These are phyloP conservation scores for Fraxinus paxiana DNA, from an alignment of 305 asterid species.

Conservation along the genomic window DNA sequence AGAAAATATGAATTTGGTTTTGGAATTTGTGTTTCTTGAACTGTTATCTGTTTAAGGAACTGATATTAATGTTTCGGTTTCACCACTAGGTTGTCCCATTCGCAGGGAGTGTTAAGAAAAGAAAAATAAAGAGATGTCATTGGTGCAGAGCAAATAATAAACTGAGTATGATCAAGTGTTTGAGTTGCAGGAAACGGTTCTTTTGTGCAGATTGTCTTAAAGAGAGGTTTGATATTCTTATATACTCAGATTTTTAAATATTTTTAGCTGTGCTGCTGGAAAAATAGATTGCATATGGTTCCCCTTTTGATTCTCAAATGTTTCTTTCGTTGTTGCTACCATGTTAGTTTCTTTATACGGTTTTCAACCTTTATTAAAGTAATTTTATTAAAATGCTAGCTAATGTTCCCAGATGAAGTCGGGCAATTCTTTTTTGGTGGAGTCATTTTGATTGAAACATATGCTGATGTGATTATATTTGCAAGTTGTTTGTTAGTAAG, in stretches of 20 bases:
- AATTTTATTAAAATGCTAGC: not conserved
- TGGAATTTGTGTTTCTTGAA: not conserved
- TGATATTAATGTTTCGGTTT: constrained; percentile 5
- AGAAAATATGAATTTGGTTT: not conserved
- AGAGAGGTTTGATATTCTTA: constrained; percentile 51
- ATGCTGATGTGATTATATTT: not conserved
- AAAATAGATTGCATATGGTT: not conserved
- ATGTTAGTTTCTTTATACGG: not conserved
- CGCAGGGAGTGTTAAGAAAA: constrained; percentile 48
- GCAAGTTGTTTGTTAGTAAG: not conserved
- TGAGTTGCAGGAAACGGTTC: constrained; percentile 70
- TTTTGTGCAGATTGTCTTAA: constrained; percentile 71
- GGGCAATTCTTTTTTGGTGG: not conserved
- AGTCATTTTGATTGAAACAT: constrained; percentile 12
- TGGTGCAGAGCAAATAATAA: constrained; percentile 68
- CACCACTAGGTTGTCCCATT: constrained; percentile 62
- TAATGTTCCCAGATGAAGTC: not conserved
- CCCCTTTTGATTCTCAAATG: constrained; percentile 4
- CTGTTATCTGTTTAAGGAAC: not conserved
- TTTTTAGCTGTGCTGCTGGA: not conserved
- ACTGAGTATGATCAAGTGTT: constrained; percentile 59
- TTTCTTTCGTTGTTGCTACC: not conserved
- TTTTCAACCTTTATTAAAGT: not conserved
- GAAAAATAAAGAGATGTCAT: constrained; percentile 67
- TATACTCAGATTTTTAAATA: constrained; percentile 10